Evolutionary conservation across 345 rosid species (phyloP).

Genomic region (Citrus hindsii): DNA sequence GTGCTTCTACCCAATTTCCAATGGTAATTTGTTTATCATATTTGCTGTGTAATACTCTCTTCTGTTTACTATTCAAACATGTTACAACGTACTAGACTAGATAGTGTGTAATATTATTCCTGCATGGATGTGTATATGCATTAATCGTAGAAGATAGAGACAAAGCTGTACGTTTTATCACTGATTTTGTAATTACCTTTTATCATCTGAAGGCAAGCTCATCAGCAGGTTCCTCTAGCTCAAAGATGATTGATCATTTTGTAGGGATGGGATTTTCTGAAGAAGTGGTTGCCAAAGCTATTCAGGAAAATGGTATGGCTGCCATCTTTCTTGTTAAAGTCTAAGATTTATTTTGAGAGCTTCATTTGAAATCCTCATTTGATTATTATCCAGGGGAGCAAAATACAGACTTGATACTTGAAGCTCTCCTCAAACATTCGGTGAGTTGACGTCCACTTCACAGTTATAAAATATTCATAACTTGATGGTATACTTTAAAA

Average conservation of each 20-base stretch:
- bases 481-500: neutral
- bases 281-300: constrained; percentile 52
- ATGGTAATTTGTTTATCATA: neutral
- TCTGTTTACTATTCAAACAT: neutral
- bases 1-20: neutral
- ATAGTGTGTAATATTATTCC: neutral
- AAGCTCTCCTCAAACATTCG: constrained; percentile 45
- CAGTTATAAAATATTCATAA: constrained; percentile 2
- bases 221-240: constrained; percentile 45
- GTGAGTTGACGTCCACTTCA: constrained; percentile 30
- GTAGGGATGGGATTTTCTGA: constrained; percentile 72
- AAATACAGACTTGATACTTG: constrained; percentile 44
- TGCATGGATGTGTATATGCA: neutral
- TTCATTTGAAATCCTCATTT: constrained; percentile 10
- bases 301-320: constrained; percentile 62
- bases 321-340: neutral
- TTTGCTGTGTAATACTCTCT: neutral
- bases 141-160: neutral
- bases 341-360: neutral
- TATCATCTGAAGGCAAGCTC: constrained; percentile 42
- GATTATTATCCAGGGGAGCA: constrained; percentile 43
- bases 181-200: constrained; percentile 6
- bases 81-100: neutral
- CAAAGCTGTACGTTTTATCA: neutral
- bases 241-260: constrained; percentile 55